These are phyloP conservation scores for Carex pumila DNA, from an alignment of 176 grass and related monocot species.

Conservation along the genomic window DNA sequence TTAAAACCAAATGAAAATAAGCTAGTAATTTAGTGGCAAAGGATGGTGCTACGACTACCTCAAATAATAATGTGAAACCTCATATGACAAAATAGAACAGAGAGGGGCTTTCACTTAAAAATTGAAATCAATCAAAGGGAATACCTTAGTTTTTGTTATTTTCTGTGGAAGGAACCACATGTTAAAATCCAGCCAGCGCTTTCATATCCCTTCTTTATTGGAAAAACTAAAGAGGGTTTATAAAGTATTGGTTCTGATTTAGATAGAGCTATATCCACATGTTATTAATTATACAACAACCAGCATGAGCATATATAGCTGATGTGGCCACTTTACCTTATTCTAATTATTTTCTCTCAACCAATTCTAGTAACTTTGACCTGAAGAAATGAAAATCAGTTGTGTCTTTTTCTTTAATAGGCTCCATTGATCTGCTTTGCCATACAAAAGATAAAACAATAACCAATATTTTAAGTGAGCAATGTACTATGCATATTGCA, in stretches of 20 bases:
- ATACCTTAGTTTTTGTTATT: conserved; percentile 1
- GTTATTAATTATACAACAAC: neutral
- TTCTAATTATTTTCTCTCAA: neutral
- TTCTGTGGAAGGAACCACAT: neutral
- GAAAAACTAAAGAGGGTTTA: neutral
- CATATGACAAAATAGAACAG: too few species aligned
- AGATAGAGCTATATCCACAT: conserved; percentile 8
- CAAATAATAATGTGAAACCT: neutral
- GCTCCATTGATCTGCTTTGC: too few species aligned
- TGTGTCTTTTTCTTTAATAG: neutral
- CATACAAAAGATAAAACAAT: too few species aligned
- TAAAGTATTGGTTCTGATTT: neutral
- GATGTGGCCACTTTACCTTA: neutral
- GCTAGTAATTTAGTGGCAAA: neutral
- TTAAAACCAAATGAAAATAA: neutral
- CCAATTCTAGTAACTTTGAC: neutral
- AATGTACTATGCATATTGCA: too few species aligned
- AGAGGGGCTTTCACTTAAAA: too few species aligned
- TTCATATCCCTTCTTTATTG: neutral
- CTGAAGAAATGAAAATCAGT: neutral
- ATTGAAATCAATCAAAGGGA: neutral
- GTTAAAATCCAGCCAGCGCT: neutral
- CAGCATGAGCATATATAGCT: neutral
- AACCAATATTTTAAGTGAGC: too few species aligned
- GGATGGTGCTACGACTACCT: neutral